Percentiles rank a stretch among this genome's conserved stretches.
phyloP scores from a whole-genome alignment of 352 stramenopile genomes.

The Pythium brassicae region DNA sequence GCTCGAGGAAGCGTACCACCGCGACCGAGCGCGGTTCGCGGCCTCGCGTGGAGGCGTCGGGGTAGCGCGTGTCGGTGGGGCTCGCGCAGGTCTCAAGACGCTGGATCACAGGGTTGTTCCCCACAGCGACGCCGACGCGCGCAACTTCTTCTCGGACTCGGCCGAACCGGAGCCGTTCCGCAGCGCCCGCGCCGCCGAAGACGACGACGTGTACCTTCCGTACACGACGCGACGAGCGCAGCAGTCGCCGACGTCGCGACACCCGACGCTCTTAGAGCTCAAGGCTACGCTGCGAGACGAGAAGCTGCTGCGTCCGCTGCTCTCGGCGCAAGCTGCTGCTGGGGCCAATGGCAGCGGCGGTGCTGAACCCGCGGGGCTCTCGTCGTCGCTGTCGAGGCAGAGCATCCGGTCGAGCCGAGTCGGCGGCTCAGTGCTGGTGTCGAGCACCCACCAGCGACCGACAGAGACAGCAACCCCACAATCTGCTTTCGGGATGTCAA shows the following conservation, averaged over 20 bases:
- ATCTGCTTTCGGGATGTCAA: background rate
- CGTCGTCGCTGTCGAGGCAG: background rate
- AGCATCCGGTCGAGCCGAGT: slow-evolving; percentile 4
- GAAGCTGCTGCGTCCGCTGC: slow-evolving; percentile 25
- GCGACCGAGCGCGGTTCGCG: slow-evolving; percentile 5
- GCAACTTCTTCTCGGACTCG: background rate
- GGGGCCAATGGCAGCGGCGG: background rate
- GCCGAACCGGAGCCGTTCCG: background rate
- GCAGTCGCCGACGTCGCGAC: slow-evolving; percentile 30
- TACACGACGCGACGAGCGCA: slow-evolving; percentile 64
- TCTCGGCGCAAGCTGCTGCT: slow-evolving; percentile 16
- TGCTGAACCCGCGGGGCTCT: too few species aligned
- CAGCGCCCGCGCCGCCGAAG: background rate
- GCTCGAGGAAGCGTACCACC: slow-evolving; percentile 32
- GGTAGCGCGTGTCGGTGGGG: background rate
- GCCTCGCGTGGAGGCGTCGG: background rate
- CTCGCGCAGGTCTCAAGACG: background rate
- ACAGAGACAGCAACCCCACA: background rate
- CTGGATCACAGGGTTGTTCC: background rate
- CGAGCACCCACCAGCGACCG: background rate
- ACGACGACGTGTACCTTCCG: slow-evolving; percentile 38
- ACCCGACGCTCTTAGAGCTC: slow-evolving; percentile 43
- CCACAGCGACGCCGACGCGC: background rate
- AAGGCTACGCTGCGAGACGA: slow-evolving; percentile 37
- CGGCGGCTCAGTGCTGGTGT: background rate